Conservation (phyloP, 768 basidiomycete species). For the Cystobasidium tubakii region DNA sequence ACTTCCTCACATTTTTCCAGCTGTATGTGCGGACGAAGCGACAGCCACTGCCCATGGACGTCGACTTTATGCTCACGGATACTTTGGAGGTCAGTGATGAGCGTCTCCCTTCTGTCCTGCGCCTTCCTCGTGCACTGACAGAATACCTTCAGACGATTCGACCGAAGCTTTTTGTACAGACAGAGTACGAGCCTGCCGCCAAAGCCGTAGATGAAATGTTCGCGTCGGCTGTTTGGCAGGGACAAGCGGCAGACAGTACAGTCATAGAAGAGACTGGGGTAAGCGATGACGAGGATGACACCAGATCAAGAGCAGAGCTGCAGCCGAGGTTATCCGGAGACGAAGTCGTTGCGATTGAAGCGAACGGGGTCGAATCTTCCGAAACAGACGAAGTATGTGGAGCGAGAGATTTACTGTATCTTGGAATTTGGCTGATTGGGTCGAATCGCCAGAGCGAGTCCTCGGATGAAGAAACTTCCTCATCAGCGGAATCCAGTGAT, state of each 20-base stretch:
- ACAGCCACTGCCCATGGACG: constrained; percentile 79
- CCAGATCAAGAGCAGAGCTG: not conserved
- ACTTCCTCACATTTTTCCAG: constrained; percentile 88
- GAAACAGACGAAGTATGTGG: not conserved
- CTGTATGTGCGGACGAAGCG: constrained; percentile 89
- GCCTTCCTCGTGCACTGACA: not conserved
- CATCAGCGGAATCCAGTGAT: constrained; percentile 1
- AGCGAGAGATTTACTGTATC: not conserved
- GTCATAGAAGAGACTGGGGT: constrained; percentile 11
- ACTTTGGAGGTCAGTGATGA: constrained; percentile 60
- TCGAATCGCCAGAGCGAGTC: not conserved
- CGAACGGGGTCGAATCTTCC: not conserved
- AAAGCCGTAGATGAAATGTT: constrained; percentile 85
- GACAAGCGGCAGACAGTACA: constrained; percentile 57
- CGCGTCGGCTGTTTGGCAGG: constrained; percentile 46
- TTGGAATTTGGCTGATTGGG: not conserved
- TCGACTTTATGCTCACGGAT: constrained; percentile 93
- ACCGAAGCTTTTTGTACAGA: constrained; percentile 66
- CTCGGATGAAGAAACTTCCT: not conserved
- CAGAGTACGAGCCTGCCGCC: constrained; percentile 78
- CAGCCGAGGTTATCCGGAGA: not conserved
- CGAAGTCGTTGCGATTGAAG: not conserved
- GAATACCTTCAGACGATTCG: constrained; percentile 63
- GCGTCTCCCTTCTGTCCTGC: not conserved
- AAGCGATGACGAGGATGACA: constrained; percentile 43